Evolutionary conservation across 805 yeast genomes (phyloP).

Genomic region (Candida boleticola): DNA sequence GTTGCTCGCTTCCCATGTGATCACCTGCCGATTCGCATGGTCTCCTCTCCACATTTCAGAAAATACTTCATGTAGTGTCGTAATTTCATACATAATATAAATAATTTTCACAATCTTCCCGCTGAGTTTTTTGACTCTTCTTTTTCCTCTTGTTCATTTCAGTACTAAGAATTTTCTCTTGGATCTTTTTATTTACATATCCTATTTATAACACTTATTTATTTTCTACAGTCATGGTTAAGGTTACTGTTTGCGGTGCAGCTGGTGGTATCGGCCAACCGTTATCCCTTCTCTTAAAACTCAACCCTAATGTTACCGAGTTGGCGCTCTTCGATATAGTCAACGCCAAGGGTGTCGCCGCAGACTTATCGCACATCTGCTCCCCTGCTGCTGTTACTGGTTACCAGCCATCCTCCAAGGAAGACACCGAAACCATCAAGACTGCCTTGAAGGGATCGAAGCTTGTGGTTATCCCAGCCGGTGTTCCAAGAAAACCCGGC

Average conservation of each 20-base stretch:
- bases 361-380: conserved; percentile 43
- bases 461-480: conserved; percentile 46
- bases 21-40: too few species aligned
- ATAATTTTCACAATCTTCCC: too few species aligned
- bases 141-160: background rate
- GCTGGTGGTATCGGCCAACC: conserved; percentile 52
- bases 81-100: too few species aligned
- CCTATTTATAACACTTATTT: background rate
- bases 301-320: conserved; percentile 37
- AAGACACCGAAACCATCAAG: conserved; percentile 34
- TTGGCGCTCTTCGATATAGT: conserved; percentile 43
- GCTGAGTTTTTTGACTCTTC: background rate
- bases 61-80: too few species aligned
- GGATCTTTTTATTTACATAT: background rate
- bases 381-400: conserved; percentile 41
- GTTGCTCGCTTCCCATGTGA: conserved; percentile 2
- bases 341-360: conserved; percentile 46
- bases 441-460: conserved; percentile 38
- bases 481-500: conserved; percentile 49
- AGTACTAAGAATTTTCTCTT: background rate
- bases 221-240: conserved; percentile 25
- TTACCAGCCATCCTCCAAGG: conserved; percentile 38
- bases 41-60: background rate
- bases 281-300: conserved; percentile 40
- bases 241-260: conserved; percentile 49